Base-by-base conservation (phyloP, 2,329 filamentous ascomycete genomes). In the Knoxdaviesia proteae region DNA sequence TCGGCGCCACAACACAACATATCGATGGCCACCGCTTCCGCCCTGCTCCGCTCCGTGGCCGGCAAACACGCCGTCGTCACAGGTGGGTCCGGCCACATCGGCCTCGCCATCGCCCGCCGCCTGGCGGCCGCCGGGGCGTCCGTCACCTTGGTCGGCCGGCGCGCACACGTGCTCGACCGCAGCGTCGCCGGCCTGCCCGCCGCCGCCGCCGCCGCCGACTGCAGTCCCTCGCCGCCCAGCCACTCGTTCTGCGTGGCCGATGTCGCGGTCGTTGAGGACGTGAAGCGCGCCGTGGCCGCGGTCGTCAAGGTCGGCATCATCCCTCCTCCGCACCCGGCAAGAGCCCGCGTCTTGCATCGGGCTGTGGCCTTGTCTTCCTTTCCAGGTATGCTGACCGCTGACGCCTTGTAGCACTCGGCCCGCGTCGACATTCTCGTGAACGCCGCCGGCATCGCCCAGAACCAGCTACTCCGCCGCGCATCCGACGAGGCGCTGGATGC, bases 241-340 rank as follows among this genome's bases (percentile, higher is more conserved):
- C 5, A n/a, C 10, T 6, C 11, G 32, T 40, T 40, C 38, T 29
- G 33, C 33, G 30, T 42, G 29, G 41, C 34, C 9, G 36, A 42
- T 45, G 46, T 41, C 34, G 44, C 36, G 0, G 51, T 54, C 6
- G 49, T 63, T 6, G 65, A 73, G 51, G 63, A 87, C 34, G 68
- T 93, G 1, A 68, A 92, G 48, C 90, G 92, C 53, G 80, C 80
- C 32, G 84, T 84, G 0, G 84, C 84, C 7, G 63, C 84, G 29
- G 67, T 77, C 0, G 74, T 84, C 49, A 67, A 65, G 7, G 70
- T 67, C 0, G 61, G 83, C 1, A 65, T 90, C n/a, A 60, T 72
- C 38, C 62, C 65, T 7, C 74, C 70, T 1, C 51, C 58, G 0
- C 53, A 66, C 1, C 36, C 11, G 20, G 2, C 2, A 2, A 20